These are phyloP conservation scores for Cladosporium sp. DNA, from an alignment of 2,329 filamentous ascomycete genomes.

Conservation along the genomic window DNA sequence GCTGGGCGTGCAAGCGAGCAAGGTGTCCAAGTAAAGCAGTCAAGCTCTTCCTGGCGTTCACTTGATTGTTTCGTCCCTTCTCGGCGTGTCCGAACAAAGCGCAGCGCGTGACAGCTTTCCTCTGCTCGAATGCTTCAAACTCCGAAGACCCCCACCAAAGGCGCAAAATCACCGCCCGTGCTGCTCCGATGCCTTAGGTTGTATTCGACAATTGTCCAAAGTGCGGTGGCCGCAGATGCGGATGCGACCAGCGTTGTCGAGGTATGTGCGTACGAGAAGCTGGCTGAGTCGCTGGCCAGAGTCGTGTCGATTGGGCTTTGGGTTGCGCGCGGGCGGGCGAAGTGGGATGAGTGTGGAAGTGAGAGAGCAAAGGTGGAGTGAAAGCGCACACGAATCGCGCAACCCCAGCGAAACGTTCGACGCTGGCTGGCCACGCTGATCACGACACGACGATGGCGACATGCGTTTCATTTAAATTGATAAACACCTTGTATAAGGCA, in stretches of 20 bases:
- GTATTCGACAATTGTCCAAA: too few relatives aligned
- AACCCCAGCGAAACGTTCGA: neutral
- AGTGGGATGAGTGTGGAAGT: slow-evolving; percentile 3
- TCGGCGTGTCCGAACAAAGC: too few relatives aligned
- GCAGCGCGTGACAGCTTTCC: neutral
- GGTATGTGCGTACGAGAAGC: neutral
- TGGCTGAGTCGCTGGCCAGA: neutral
- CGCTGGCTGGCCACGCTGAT: too few relatives aligned
- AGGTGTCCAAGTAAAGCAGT: too few relatives aligned
- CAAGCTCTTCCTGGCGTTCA: too few relatives aligned
- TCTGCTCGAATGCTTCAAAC: neutral
- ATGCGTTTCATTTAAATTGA: too few relatives aligned
- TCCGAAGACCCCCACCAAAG: slow-evolving; percentile 3
- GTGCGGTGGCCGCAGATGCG: neutral
- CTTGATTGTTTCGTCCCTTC: too few relatives aligned
- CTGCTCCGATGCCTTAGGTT: too few relatives aligned
- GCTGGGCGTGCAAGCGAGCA: too few relatives aligned
- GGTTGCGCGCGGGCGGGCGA: neutral
- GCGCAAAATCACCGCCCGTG: slow-evolving; percentile 1
- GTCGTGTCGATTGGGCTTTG: neutral
- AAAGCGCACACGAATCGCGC: neutral
- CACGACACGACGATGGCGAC: too few relatives aligned
- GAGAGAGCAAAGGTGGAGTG: neutral
- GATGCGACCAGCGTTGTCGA: neutral
- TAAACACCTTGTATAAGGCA: too few relatives aligned